Percentiles rank a stretch among this genome's conserved stretches.
Evolutionary conservation across 2,329 filamentous ascomycete species (phyloP).

Genomic region (Paraphoma sp.): DNA sequence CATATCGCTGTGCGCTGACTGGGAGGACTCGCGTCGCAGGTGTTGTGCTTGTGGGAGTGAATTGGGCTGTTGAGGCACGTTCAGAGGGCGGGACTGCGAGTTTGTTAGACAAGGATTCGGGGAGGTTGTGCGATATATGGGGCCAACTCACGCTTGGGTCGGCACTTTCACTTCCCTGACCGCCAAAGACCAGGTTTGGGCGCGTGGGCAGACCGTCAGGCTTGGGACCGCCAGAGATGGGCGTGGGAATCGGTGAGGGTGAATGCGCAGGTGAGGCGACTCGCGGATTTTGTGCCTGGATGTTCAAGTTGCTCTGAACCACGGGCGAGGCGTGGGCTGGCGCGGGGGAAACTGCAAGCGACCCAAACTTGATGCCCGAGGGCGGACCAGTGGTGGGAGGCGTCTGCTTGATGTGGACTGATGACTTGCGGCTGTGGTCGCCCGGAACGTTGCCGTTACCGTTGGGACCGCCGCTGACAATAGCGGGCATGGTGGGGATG

Average conservation of each 20-base stretch:
- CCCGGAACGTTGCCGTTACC: constrained; percentile 57
- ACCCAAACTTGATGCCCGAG: constrained; percentile 79
- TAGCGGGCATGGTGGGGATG: constrained; percentile 67
- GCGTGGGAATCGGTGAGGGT: constrained; percentile 91
- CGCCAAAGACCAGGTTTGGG: constrained; percentile 78
- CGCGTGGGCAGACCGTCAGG: constrained; percentile 76
- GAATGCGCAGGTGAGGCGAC: constrained; percentile 85
- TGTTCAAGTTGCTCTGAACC: constrained; percentile 66
- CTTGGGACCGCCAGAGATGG: constrained; percentile 82
- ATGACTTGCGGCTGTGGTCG: constrained; percentile 86
- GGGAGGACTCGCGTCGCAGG: constrained; percentile 83
- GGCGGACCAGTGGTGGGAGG: constrained; percentile 63
- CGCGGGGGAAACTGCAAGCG: constrained; percentile 67
- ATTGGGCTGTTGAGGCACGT: constrained; percentile 58
- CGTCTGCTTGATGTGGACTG: constrained; percentile 88
- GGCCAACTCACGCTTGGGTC: constrained; percentile 72
- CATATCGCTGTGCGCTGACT: constrained; percentile 79
- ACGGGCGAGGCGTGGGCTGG: constrained; percentile 71
- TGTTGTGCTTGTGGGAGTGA: constrained; percentile 72
- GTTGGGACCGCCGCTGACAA: constrained; percentile 72
- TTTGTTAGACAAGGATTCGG: constrained; percentile 18
- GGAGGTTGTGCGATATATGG: constrained; percentile 16
- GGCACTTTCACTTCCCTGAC: constrained; percentile 73
- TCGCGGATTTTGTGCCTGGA: constrained; percentile 67
- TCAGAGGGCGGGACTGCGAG: constrained; percentile 71